Base-by-base conservation (phyloP, 177 flowering plant genomes). In the Vitis hybrid region DNA sequence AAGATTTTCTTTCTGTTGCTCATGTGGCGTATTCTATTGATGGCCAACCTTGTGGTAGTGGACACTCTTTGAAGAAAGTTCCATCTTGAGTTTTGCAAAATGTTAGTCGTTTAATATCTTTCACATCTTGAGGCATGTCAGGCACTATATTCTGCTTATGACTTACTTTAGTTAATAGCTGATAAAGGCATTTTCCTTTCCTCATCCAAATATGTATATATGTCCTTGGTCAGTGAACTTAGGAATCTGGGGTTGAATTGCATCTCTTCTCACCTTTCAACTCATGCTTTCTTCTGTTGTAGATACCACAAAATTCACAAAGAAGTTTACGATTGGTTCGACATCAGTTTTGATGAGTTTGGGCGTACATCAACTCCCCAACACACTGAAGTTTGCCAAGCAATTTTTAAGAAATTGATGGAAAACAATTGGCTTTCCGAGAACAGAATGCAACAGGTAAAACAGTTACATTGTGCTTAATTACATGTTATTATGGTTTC, bases 361-460 rank as follows among this genome's bases (percentile, higher is more conserved):
- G 99, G 99, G 11, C 91, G 98, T 4, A 95, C 99, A 2, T 95
- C 99, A 64, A 72, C 82, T 50, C 97, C 97, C 1, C 84, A 93
- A 70, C 98, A 95, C 73, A 95, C 99, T 69, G 97, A 87, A 79
- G 81, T 87, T 66, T 93, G 98, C 81, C 99, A 95, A 78, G 85
- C 83, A 51, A 87, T 95, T 71, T 95, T 91, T 76, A 80, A 86
- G 78, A 90, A 90, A 65, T 71, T 95, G 60, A 56, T 85, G 85
- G 94, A 90, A 71, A 93, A 91, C 75, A 86, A 89, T 56, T 93
- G 96, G 95, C 88, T 93, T 45, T 77, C 93, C 26, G 99, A 95
- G 79, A 87, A 90, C 79, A 85, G 88, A 26, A 90, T 95, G 88
- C 94, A 93, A 69, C 99, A 95, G 91, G 99, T 92, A 64, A 7